phyloP scores from a whole-genome alignment of 75 land plant genomes.

The Adiantum capillusveneris region DNA sequence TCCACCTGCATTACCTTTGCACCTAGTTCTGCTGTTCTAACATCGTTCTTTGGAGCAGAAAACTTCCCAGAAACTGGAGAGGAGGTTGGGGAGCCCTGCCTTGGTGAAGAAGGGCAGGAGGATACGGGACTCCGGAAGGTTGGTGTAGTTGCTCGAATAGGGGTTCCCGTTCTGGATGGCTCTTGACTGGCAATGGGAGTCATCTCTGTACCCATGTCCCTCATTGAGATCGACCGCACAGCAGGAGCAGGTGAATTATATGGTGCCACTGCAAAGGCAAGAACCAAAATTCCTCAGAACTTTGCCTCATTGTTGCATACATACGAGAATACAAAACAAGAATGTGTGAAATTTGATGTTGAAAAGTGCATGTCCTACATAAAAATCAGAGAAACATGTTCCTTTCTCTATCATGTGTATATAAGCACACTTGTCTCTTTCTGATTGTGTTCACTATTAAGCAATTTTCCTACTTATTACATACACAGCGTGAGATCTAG shows the following conservation, averaged over 20 bases:
- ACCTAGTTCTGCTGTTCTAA: slow-evolving; percentile 26
- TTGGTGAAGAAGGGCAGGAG: slow-evolving; percentile 65
- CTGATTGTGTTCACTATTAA: too few species aligned
- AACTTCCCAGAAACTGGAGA: slow-evolving; percentile 19
- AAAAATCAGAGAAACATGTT: too few species aligned
- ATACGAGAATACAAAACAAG: too few species aligned
- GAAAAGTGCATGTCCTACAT: too few species aligned
- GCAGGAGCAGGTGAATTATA: slow-evolving; percentile 46
- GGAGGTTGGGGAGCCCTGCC: slow-evolving; percentile 30
- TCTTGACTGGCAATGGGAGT: slow-evolving; percentile 87
- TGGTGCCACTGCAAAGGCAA: slow-evolving; percentile 20
- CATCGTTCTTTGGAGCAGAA: slow-evolving; percentile 7
- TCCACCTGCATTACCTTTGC: slow-evolving; percentile 46
- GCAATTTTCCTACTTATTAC: too few species aligned
- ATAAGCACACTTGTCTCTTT: too few species aligned
- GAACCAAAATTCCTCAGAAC: too few species aligned
- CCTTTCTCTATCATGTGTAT: too few species aligned
- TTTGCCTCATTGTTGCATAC: too few species aligned
- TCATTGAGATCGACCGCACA: slow-evolving; percentile 67
- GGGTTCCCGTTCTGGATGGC: slow-evolving; percentile 73
- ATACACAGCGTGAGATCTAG: too few species aligned
- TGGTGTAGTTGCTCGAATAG: slow-evolving; percentile 53
- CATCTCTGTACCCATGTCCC: slow-evolving; percentile 97
- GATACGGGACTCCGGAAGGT: slow-evolving; percentile 51
- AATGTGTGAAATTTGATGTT: too few species aligned